Evolutionary conservation across 768 basidiomycete species (phyloP), one percentile per base, ranked within the genome.

Genomic region (Termitomyces sp.): DNA sequence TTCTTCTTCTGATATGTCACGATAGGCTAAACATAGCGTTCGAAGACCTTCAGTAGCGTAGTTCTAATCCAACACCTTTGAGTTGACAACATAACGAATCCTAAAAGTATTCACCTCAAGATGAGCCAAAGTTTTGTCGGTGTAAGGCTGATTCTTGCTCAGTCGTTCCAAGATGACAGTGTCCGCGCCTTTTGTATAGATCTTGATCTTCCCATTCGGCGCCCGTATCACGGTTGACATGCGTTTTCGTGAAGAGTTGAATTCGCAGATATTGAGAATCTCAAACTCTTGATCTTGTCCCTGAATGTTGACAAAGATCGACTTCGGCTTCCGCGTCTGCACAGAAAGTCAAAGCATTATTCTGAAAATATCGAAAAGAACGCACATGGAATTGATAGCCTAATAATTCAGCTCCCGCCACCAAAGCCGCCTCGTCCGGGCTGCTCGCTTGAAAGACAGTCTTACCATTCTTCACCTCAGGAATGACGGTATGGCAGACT

Each of bases 401-500:
- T 63, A 98, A 75, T 49, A 91, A 70, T 70, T 98, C 95, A 0
- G 97, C 97, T 6, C 97, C 97, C 0, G 90, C 85, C 0, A 99
- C 97, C 45, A 99, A 77, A 2, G 97, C 97, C 0, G 95, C 97
- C 73, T 99, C 96, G 69, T 98, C 97, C 0, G 97, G 97, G 78
- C 94, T 96, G 64, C 93, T 96, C 2, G 97, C 97, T 73, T 99
- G 97, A 69, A 89, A 99, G 11, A 89, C 79, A 64, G 92, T 90
- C 80, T 95, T 96, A n/a, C 85, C 95, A 61, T 92, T 86, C 67
- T 83, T 87, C 57, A 88, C 75, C 75, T 98, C 97, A 2, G 97
- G 97, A 68, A 98, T 98, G 66, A 99, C 97, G 0, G 97, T 98
- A 70, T 99, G 97, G 66, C 97, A 99, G 38, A 98, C 95, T 2